Percentiles rank a stretch among this genome's conserved stretches.
Evolutionary conservation across 176 grass and related monocot genomes (phyloP).

Genomic region (Leersia perrieri): DNA sequence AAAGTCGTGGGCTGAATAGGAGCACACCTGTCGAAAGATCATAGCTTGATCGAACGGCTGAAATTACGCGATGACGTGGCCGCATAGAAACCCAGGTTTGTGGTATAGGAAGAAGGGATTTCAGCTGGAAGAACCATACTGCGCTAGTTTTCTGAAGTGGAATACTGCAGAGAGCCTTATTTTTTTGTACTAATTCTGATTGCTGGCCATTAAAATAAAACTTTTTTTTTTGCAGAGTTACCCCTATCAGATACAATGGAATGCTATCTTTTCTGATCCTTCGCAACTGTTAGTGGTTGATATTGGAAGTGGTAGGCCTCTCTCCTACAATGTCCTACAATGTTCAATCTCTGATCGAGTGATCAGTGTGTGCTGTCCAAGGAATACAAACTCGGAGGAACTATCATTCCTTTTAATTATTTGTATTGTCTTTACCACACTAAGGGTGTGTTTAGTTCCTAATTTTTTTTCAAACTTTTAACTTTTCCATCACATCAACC

Average conservation of each 20-base stretch:
- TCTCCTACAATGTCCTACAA: conserved; percentile 5
- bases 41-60: no score
- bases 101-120: no score
- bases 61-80: no score
- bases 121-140: not conserved
- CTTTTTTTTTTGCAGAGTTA: conserved; percentile 57
- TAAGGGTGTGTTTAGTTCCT: no score
- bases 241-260: conserved; percentile 63
- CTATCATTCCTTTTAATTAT: not conserved
- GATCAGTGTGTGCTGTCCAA: conserved; percentile 4
- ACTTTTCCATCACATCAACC: no score
- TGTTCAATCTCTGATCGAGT: not conserved
- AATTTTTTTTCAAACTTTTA: no score
- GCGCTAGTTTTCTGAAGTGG: not conserved
- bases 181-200: conserved; percentile 19
- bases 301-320: conserved; percentile 84
- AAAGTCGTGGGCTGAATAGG: no score
- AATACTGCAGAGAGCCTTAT: not conserved
- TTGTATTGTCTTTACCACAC: not conserved
- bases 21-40: no score
- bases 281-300: conserved; percentile 66
- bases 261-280: conserved; percentile 58
- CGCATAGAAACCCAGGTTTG: no score
- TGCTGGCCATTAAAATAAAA: conserved; percentile 5
- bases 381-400: conserved; percentile 12